A percentile compares a stretch with the other conserved stretches of the same genome.
Conservation (phyloP, 1,284 basidiomycete genomes). For the Leccinum subfulvum region DNA sequence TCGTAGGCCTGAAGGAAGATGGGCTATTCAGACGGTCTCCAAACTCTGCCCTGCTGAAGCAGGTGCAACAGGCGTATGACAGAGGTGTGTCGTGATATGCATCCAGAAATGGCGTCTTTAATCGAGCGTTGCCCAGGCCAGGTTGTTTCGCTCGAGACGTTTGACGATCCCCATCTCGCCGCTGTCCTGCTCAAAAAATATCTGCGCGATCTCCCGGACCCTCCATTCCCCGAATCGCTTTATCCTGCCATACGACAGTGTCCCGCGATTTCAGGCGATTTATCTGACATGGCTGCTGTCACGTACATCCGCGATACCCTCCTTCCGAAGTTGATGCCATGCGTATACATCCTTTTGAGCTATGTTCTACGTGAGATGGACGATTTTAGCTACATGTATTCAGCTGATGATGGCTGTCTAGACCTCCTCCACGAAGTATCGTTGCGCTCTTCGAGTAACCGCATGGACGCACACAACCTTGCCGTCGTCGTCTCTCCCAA, state of each 20-base stretch:
- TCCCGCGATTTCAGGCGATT: conserved; percentile 54
- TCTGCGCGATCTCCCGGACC: conserved; percentile 72
- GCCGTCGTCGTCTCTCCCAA: conserved; percentile 79
- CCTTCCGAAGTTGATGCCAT: conserved; percentile 65
- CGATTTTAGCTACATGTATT: background rate
- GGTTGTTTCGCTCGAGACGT: conserved; percentile 71
- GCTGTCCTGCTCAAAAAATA: conserved; percentile 86
- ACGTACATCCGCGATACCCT: conserved; percentile 65
- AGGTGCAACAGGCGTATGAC: conserved; percentile 80
- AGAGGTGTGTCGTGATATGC: conserved; percentile 46
- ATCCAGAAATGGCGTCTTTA: conserved; percentile 8
- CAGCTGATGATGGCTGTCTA: conserved; percentile 33
- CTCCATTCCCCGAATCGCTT: conserved; percentile 67
- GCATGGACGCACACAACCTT: conserved; percentile 83
- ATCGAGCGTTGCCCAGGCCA: conserved; percentile 48
- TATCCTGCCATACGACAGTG: conserved; percentile 70
- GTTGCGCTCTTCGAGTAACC: conserved; percentile 58
- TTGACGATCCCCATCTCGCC: conserved; percentile 75
- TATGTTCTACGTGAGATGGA: conserved; percentile 64
- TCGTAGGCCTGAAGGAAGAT: conserved; percentile 64
- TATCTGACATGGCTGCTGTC: conserved; percentile 55
- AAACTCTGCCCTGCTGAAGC: conserved; percentile 63
- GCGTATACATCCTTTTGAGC: conserved; percentile 72
- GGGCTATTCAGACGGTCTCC: conserved; percentile 81
- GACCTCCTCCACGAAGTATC: conserved; percentile 80